Conservation (phyloP, 1,139 yeast genomes). For the Protomyces pachydermus region DNA sequence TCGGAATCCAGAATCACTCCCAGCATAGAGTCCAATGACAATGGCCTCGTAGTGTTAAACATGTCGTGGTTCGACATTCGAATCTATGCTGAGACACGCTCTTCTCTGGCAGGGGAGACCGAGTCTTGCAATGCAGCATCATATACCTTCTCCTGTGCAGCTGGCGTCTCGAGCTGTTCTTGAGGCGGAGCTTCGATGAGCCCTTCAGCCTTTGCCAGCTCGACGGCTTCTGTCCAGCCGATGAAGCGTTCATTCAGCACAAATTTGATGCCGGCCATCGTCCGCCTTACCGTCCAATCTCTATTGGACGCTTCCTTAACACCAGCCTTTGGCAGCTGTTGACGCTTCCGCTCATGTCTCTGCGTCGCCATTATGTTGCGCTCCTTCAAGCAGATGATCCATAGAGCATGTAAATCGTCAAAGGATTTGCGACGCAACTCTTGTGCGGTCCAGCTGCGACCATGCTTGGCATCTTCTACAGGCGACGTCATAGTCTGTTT, state of each 20-base stretch:
- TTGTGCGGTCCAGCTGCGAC: conserved; percentile 81
- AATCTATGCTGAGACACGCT: not conserved
- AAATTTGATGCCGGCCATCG: conserved; percentile 31
- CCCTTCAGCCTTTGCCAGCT: conserved; percentile 25
- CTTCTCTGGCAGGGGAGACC: not conserved
- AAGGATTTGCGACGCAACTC: conserved; percentile 88
- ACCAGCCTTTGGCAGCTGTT: conserved; percentile 10
- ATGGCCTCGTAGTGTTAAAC: too few relatives aligned
- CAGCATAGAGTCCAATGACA: too few relatives aligned
- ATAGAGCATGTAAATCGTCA: conserved; percentile 82
- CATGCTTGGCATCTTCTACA: conserved; percentile 36
- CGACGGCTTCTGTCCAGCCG: conserved; percentile 28
- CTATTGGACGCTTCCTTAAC: not conserved
- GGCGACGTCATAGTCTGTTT: conserved; percentile 44
- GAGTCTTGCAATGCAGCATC: not conserved
- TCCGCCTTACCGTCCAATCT: conserved; percentile 27
- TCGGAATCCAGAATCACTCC: too few relatives aligned
- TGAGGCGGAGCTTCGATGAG: not conserved
- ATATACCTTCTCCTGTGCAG: not conserved
- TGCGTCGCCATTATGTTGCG: conserved; percentile 77
- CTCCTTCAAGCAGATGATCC: conserved; percentile 84
- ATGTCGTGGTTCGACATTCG: too few relatives aligned
- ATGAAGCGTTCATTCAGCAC: conserved; percentile 28
- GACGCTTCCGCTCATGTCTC: conserved; percentile 46
- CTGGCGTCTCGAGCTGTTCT: not conserved